Percentiles rank a stretch among this genome's conserved stretches.
Evolutionary conservation across 2,329 filamentous ascomycete genomes (phyloP).

Genomic region (Aspergillus niger): DNA sequence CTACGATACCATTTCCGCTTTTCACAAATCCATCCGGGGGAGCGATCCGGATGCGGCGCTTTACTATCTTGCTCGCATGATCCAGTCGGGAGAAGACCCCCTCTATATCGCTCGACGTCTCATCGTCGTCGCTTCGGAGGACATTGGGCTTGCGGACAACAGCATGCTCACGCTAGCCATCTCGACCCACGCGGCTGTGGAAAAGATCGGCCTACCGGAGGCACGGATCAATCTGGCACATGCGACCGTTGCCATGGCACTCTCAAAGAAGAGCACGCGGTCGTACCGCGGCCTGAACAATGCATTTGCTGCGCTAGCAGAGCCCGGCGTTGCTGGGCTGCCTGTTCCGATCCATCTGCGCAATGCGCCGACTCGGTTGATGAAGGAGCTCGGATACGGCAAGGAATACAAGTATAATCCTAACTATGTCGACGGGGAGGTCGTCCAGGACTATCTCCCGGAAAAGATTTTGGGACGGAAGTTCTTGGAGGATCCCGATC

Average conservation of each 20-base stretch:
- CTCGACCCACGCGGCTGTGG: slow-evolving; percentile 79
- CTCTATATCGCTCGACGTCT: slow-evolving; percentile 89
- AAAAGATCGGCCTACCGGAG: slow-evolving; percentile 95
- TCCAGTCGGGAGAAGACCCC: slow-evolving; percentile 91
- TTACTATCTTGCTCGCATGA: slow-evolving; percentile 95
- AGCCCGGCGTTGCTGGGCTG: slow-evolving; percentile 79
- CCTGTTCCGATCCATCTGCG: slow-evolving; percentile 85
- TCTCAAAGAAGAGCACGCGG: slow-evolving; percentile 83
- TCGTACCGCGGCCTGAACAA: slow-evolving; percentile 81
- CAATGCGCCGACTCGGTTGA: slow-evolving; percentile 87
- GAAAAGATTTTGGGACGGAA: slow-evolving; percentile 67
- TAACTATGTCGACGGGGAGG: slow-evolving; percentile 77
- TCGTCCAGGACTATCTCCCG: slow-evolving; percentile 89
- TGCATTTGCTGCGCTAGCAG: slow-evolving; percentile 74
- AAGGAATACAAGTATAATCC: slow-evolving; percentile 97
- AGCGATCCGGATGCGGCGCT: slow-evolving; percentile 82
- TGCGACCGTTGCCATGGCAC: slow-evolving; percentile 74
- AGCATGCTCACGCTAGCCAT: slow-evolving; percentile 80
- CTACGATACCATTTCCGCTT: slow-evolving; percentile 95
- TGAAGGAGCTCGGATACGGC: slow-evolving; percentile 91
- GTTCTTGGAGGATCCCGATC: slow-evolving; percentile 78
- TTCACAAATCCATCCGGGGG: slow-evolving; percentile 93
- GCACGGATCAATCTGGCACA: slow-evolving; percentile 90
- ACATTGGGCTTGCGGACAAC: slow-evolving; percentile 88
- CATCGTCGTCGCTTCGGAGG: slow-evolving; percentile 92